Evolutionary conservation across 495 filamentous ascomycete species (phyloP).

Genomic region (Cryomyces antarcticus): DNA sequence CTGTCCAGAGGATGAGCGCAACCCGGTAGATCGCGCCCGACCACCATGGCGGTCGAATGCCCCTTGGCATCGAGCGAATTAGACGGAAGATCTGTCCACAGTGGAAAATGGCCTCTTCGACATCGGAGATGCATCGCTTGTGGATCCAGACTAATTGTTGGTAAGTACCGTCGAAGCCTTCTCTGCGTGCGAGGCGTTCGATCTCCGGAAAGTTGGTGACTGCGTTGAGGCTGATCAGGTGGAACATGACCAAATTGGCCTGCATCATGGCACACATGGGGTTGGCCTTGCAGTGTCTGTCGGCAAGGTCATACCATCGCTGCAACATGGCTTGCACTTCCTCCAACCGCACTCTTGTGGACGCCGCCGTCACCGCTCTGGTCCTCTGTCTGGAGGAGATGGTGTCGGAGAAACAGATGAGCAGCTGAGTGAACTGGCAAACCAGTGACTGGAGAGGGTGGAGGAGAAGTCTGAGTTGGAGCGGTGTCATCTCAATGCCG

Average conservation of each 20-base stretch:
- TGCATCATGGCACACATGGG: constrained; percentile 21
- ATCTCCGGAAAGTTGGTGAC: constrained; percentile 37
- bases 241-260: constrained; percentile 41
- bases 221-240: constrained; percentile 40
- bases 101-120: constrained; percentile 36
- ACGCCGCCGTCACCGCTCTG: constrained; percentile 25
- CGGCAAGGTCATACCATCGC: constrained; percentile 35
- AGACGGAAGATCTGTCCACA: constrained; percentile 37
- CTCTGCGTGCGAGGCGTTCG: constrained; percentile 33
- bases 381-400: constrained; percentile 14
- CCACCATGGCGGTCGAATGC: constrained; percentile 23
- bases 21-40: constrained; percentile 21
- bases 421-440: constrained; percentile 19
- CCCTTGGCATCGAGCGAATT: constrained; percentile 20
- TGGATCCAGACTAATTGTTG: constrained; percentile 26
- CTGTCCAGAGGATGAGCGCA: constrained; percentile 19
- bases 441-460: constrained; percentile 21
- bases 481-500: constrained; percentile 19
- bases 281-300: constrained; percentile 18
- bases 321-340: constrained; percentile 34
- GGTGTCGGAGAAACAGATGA: constrained; percentile 22
- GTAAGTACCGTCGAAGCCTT: constrained; percentile 26
- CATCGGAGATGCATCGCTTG: constrained; percentile 31
- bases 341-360: constrained; percentile 28
- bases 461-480: constrained; percentile 20